Conservation (phyloP, 768 basidiomycete species). For the Suillus alpinus region DNA sequence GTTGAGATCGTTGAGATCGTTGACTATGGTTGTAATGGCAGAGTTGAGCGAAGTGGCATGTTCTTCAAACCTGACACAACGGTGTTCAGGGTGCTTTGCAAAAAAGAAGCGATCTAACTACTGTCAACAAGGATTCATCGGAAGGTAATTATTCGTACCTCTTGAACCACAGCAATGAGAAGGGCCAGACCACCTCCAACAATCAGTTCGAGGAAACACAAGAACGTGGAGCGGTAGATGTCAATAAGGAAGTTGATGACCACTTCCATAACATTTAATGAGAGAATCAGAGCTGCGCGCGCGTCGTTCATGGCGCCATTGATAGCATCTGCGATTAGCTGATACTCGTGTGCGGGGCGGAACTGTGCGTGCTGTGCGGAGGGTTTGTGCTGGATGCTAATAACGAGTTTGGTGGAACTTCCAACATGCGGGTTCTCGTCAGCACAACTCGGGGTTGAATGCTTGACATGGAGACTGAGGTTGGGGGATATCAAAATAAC, state of each 20-base stretch:
- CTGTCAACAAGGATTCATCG: slow-evolving; percentile 10
- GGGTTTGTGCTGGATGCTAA: too few species aligned
- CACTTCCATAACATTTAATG: slow-evolving; percentile 81
- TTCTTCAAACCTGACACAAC: slow-evolving; percentile 71
- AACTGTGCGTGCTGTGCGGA: too few species aligned
- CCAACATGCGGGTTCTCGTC: too few species aligned
- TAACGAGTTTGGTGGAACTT: too few species aligned
- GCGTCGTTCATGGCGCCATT: slow-evolving; percentile 79
- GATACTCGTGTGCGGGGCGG: too few species aligned
- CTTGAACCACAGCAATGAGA: slow-evolving; percentile 77
- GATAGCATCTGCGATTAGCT: slow-evolving; percentile 72
- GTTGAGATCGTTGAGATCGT: slow-evolving; percentile 72
- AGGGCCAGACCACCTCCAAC: slow-evolving; percentile 78
- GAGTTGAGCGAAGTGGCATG: slow-evolving; percentile 65
- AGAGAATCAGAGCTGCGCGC: slow-evolving; percentile 65
- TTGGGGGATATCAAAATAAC: too few species aligned
- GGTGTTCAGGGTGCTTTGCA: slow-evolving; percentile 55
- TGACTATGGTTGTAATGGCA: slow-evolving; percentile 59
- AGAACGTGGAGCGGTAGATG: slow-evolving; percentile 87
- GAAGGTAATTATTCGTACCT: slow-evolving; percentile 46
- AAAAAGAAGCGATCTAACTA: slow-evolving; percentile 64
- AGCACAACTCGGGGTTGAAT: too few species aligned
- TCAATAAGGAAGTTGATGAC: slow-evolving; percentile 91
- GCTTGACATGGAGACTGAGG: too few species aligned
- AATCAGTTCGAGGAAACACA: slow-evolving; percentile 91